Evolutionary conservation across 1,139 yeast species (phyloP).

Genomic region (Taphrina betulina): DNA sequence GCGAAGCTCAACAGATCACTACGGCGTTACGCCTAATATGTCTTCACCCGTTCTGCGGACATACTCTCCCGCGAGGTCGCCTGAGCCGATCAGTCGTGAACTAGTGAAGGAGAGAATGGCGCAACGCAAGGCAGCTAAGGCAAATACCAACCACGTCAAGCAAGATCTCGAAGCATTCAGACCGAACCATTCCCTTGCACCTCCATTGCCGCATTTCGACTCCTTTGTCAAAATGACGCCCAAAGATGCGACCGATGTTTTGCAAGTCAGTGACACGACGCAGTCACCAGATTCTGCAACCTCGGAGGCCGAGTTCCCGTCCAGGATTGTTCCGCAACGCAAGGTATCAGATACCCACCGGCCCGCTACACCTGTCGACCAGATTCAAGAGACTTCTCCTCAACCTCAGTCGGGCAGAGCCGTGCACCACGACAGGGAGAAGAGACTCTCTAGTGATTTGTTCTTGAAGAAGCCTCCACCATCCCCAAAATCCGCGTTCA

Average conservation of each 20-base stretch:
- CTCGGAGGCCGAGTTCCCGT: neutral
- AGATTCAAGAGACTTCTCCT: neutral
- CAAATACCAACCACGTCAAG: neutral
- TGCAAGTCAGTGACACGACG: neutral
- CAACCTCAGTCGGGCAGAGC: conserved; percentile 15
- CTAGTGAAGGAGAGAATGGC: conserved; percentile 14
- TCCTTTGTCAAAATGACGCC: neutral
- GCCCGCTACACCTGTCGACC: conserved; percentile 7
- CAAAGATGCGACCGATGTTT: neutral
- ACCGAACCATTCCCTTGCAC: conserved; percentile 14
- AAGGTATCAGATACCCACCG: conserved; percentile 19
- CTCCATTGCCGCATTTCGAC: conserved; percentile 21
- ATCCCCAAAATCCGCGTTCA: neutral
- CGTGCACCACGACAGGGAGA: conserved; percentile 12
- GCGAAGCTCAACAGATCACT: neutral
- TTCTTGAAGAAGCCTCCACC: neutral
- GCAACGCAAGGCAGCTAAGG: conserved; percentile 22
- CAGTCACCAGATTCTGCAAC: neutral
- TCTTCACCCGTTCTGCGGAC: conserved; percentile 3
- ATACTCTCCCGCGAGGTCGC: neutral
- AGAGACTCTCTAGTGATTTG: conserved; percentile 1
- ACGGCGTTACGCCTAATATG: neutral
- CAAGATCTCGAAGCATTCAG: neutral
- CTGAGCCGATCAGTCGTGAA: conserved; percentile 30
- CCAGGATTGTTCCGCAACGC: conserved; percentile 6